A percentile compares a stretch with the other conserved stretches of the same genome.
Conservation (phyloP, 768 basidiomycete species). For the Collybia mongolica region DNA sequence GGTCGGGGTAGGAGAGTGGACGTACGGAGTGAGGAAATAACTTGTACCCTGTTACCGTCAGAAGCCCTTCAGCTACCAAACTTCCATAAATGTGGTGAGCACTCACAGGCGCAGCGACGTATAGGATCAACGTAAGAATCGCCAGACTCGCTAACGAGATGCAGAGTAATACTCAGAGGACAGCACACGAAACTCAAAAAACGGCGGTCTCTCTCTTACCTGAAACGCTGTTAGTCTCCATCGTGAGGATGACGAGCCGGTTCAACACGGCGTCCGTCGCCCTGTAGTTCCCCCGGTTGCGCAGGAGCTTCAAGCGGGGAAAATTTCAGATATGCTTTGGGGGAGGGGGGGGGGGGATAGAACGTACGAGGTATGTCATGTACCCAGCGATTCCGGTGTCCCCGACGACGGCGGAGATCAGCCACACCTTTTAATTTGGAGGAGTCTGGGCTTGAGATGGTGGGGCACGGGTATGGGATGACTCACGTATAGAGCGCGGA, state of each 20-base stretch:
- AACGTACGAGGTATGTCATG: conserved; percentile 8
- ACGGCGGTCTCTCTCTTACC: neutral
- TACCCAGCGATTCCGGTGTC: conserved; percentile 9
- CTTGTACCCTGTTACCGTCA: neutral
- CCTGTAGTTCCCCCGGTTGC: conserved; percentile 2
- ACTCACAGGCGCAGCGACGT: no score
- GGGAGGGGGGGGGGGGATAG: neutral
- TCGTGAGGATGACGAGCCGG: conserved; percentile 10
- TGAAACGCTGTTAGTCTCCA: conserved; percentile 11
- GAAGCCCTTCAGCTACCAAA: no score
- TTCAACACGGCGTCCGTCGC: conserved; percentile 8
- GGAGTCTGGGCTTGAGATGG: no score
- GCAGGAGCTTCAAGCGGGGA: neutral
- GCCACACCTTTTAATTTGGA: conserved; percentile 5
- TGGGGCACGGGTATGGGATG: neutral
- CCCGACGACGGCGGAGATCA: conserved; percentile 7
- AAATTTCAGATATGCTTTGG: neutral
- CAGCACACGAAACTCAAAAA: no score
- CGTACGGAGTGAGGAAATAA: conserved; percentile 7
- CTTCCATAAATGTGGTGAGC: neutral
- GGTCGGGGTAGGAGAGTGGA: no score
- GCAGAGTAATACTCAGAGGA: no score
- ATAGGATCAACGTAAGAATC: no score
- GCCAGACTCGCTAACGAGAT: no score
- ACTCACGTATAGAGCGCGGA: neutral